Conservation (phyloP, 441 rosid genomes). For the Erysimum pusillum region DNA sequence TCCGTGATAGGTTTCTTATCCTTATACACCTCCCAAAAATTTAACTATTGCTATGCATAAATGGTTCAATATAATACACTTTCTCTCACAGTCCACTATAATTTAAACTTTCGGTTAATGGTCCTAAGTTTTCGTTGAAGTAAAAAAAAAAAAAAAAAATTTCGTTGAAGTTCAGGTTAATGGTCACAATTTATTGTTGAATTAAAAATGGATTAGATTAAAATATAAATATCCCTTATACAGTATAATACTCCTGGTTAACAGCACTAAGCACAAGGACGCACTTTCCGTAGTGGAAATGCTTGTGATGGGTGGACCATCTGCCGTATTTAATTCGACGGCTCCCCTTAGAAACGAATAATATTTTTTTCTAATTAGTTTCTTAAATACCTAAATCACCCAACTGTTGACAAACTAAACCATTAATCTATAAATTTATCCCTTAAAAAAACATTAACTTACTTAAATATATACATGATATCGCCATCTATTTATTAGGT, state of each 20-base stretch:
- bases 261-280: constrained; percentile 39
- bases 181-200: constrained; percentile 19
- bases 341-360: constrained; percentile 42
- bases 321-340: constrained; percentile 41
- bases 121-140: constrained; percentile 17
- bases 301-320: constrained; percentile 46
- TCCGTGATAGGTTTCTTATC: not conserved
- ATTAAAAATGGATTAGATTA: constrained; percentile 26
- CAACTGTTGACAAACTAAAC: constrained; percentile 15
- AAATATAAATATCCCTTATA: constrained; percentile 10
- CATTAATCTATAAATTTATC: constrained; percentile 5
- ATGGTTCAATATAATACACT: constrained; percentile 8
- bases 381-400: constrained; percentile 14
- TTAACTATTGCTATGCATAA: not conserved
- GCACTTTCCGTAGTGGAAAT: constrained; percentile 47
- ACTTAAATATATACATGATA: constrained; percentile 12
- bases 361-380: constrained; percentile 9
- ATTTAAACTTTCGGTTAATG: constrained; percentile 21
- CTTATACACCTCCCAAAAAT: not conserved
- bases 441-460: not conserved
- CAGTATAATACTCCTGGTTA: constrained; percentile 28
- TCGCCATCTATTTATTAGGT: constrained; percentile 44
- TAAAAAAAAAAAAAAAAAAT: constrained; percentile 1
- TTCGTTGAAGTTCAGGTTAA: constrained; percentile 18
- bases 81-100: constrained; percentile 9